Evolutionary conservation across 129 eudicot species (phyloP).

Genomic region (Mikania micrantha): DNA sequence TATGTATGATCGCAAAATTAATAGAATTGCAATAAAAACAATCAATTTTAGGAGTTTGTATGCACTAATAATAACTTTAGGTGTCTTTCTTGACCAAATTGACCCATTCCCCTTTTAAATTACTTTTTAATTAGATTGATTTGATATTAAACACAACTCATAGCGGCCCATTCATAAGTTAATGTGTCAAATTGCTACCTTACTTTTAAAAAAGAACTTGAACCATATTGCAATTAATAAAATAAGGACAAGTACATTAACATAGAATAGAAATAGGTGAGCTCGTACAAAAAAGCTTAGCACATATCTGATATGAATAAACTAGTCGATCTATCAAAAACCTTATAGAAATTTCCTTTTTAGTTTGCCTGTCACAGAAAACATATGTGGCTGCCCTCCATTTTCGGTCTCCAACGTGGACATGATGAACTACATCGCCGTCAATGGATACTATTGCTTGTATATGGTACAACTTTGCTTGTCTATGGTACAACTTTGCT

Average conservation of each 20-base stretch:
- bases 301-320: background rate
- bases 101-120: background rate
- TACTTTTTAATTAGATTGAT: background rate
- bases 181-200: no score
- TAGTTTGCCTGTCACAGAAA: no score
- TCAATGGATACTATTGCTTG: no score
- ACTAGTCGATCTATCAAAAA: no score
- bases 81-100: background rate
- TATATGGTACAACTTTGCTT: no score
- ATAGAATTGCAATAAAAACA: background rate
- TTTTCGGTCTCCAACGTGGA: no score
- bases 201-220: background rate
- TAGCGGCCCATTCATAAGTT: background rate
- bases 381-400: no score
- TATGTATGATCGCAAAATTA: background rate
- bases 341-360: no score
- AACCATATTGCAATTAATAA: background rate
- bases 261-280: no score
- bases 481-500: no score
- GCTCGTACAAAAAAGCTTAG: background rate
- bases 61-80: background rate
- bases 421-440: no score
- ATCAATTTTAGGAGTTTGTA: background rate
- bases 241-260: background rate
- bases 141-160: background rate